These are phyloP conservation scores for Aspergillus novoparasiticus DNA, from an alignment of 2,329 filamentous ascomycete species.

Conservation along the genomic window DNA sequence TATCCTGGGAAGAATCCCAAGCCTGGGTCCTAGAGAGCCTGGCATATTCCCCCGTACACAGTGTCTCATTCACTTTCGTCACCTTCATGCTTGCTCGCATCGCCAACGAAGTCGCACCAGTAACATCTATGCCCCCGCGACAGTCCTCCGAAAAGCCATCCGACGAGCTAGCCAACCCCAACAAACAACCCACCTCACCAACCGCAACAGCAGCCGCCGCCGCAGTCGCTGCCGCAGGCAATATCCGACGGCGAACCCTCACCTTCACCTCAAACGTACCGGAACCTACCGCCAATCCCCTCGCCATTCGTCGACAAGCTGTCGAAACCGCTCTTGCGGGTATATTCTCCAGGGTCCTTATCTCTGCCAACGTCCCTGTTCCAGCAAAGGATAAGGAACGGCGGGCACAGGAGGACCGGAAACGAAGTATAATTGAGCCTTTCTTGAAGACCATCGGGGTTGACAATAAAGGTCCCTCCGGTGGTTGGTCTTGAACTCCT, in stretches of 20 bases:
- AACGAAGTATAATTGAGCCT: constrained; percentile 67
- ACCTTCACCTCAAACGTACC: constrained; percentile 29
- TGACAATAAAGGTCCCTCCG: constrained; percentile 37
- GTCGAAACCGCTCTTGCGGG: constrained; percentile 66
- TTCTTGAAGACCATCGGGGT: constrained; percentile 58
- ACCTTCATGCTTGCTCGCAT: constrained; percentile 72
- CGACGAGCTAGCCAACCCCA: constrained; percentile 5
- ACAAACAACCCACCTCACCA: constrained; percentile 10
- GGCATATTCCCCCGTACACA: constrained; percentile 72
- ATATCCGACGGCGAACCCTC: constrained; percentile 32
- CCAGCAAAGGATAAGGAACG: constrained; percentile 59
- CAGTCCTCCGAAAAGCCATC: constrained; percentile 7
- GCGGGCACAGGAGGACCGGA: constrained; percentile 64
- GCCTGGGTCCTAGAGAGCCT: constrained; percentile 73
- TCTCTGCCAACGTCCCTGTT: constrained; percentile 51
- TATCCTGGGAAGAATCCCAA: constrained; percentile 58
- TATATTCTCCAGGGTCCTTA: constrained; percentile 65
- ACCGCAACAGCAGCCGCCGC: constrained; percentile 25
- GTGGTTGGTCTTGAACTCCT: constrained; percentile 22
- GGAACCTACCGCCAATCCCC: constrained; percentile 45
- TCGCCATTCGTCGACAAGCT: constrained; percentile 57
- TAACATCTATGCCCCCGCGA: constrained; percentile 26
- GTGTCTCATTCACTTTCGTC: constrained; percentile 86
- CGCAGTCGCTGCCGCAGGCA: constrained; percentile 32
- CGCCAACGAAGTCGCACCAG: constrained; percentile 55